Percentiles rank a stretch among this genome's conserved stretches.
phyloP scores from a whole-genome alignment of 345 rosid species.

The Camelina hispida region DNA sequence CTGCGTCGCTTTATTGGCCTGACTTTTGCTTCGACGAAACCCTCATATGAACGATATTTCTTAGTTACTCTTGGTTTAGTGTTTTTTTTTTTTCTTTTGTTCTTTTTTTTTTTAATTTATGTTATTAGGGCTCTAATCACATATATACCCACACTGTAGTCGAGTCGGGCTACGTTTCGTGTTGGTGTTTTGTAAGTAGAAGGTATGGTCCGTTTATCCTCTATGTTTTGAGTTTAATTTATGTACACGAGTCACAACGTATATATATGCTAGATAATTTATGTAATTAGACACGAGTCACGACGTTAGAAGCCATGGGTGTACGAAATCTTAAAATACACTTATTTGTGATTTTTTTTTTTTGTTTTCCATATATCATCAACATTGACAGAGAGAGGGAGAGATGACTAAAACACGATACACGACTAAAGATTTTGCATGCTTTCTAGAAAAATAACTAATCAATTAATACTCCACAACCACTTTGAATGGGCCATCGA shows the following conservation, averaged over 20 bases:
- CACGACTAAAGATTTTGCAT: not conserved
- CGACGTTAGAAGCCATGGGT: conserved; percentile 9
- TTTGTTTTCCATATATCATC: not conserved
- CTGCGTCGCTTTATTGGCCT: conserved; percentile 42
- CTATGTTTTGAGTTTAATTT: conserved; percentile 13
- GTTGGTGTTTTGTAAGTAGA: conserved; percentile 21
- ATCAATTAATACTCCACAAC: conserved; percentile 32
- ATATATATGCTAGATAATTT: too few species aligned
- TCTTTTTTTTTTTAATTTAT: not conserved
- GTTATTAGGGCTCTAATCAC: conserved; percentile 23
- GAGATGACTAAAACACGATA: not conserved
- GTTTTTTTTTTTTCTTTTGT: not conserved
- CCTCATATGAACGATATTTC: conserved; percentile 39
- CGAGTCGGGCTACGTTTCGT: not conserved
- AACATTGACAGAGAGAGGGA: not conserved
- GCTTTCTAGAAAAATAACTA: conserved; percentile 20
- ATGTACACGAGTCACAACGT: conserved; percentile 25
- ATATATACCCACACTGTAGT: conserved; percentile 3
- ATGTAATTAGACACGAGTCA: conserved; percentile 31
- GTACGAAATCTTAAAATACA: not conserved
- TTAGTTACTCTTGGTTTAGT: conserved; percentile 27
- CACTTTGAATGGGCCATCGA: conserved; percentile 35
- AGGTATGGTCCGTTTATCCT: not conserved
- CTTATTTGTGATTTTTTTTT: not conserved
- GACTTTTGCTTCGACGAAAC: conserved; percentile 47